Evolutionary conservation across 73 alveolate species (phyloP), one percentile per base, ranked within the genome.

Genomic region (Paramecium sexaurelia): DNA sequence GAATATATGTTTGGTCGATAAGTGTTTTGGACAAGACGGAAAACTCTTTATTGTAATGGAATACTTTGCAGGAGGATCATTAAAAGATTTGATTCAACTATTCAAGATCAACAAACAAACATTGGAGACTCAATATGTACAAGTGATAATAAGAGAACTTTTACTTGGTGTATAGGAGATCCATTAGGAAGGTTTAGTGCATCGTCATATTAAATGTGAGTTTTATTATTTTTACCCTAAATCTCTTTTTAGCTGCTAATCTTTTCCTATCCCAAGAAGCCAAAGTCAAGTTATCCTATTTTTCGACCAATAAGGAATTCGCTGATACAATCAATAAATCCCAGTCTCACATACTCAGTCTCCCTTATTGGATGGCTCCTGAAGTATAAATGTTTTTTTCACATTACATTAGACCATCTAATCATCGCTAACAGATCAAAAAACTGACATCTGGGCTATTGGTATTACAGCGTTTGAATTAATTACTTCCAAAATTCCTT

Each of bases 311-410:
- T 41, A 78, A 78, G 73, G 71, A 37, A 24, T 78, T 78, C 22
- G 43, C 73, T 20, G 90, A 78, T 61, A 78, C 90, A 13, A 78
- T 78, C 51, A 78, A 78, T 78, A 78, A 78, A 33, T 78, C 90
- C 3, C 75, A 78, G 10, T 29, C 61, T 26, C 73, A 78, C 8
- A 78, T 78, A 8, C 73, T 78, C 33, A 78, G 90, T 45, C 90
- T 78, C 45, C 90, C 90, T 22, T 78, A 78, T 43, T 78, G 90
- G 90, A 39, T 78, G 73, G 90, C 90, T 78, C 90, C 90, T 3
- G 90, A 78, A 24, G 87, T 73, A 73, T 6, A 7, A 51, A 13
- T 11, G n/a, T n/a, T n/a, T n/a, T 11, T 5, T 35, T 24, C 17
- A 10, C 26, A n/a, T 39, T 27, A 15, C 15, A 73, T 73, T 27